Evolutionary conservation across 2,329 filamentous ascomycete genomes (phyloP), one percentile per base, ranked within the genome.

Genomic region (Bipolaris oryzae): DNA sequence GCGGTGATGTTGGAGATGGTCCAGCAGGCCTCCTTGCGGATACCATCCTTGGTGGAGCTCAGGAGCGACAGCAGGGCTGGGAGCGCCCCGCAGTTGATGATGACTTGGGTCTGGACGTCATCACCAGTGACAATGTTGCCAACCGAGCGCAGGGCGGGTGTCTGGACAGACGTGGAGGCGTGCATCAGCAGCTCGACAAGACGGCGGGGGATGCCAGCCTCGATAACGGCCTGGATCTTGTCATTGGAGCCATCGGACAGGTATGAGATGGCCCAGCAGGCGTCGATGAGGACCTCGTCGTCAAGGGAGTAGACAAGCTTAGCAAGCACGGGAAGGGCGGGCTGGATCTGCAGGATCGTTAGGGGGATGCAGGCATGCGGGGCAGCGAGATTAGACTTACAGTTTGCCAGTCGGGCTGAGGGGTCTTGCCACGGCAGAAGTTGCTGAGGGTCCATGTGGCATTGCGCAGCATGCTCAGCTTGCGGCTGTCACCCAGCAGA

Each of bases 11-110:
- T 99, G 76, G 93, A 97, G 70, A 99, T 99, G 48, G 95, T 99
- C 95, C 95, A 99, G 87, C 95, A 99, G 25, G 95, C 95, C 80
- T 99, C 95, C 84, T 99, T 99, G 66, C 95, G 92, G 67, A 99
- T 99, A 23, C 95, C 95, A 73, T 99, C 95, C 85, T 99, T 99
- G 74, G 91, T 95, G 34, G 94, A 98, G 84, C 93, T 94, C 62
- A 99, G 83, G 16, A 99, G 88, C 34, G 93, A 95, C 49, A 98
- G 82, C n/a, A 99, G 86, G 64, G 93, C 96, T 39, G 93, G 88
- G 44, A 99, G 85, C 66, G 95, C 89, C 59, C 95, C 94, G 71
- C 93, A 96, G 86, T 99, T 99, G 80, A 99, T 99, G 78, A 99
- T 97, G 66, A 99, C 92, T 79, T 99, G 95, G 21, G 95, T 99